Evolutionary conservation across 2,329 filamentous ascomycete genomes (phyloP).

Genomic region (Akanthomyces muscarius): DNA sequence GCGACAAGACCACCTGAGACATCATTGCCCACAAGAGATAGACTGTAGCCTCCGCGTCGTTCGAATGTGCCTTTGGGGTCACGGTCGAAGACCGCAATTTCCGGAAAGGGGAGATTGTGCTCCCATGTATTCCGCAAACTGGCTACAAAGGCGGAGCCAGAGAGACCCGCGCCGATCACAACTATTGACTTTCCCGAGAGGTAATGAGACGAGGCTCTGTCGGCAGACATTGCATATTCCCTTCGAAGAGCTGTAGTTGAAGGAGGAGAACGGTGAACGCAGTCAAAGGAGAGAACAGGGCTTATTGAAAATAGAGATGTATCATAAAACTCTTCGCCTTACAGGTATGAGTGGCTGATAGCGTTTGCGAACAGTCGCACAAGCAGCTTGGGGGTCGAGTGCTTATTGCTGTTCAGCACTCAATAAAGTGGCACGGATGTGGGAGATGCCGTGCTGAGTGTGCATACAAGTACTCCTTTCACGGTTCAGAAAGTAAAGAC

Average conservation of each 20-base stretch:
- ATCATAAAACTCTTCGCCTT: no score
- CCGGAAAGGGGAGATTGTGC: constrained; percentile 27
- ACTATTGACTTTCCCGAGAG: constrained; percentile 40
- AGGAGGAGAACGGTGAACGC: no score
- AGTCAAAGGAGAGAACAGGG: no score
- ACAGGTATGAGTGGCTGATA: no score
- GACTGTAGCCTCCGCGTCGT: constrained; percentile 35
- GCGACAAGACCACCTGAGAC: constrained; percentile 34
- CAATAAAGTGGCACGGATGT: background rate
- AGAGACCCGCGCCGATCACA: constrained; percentile 41
- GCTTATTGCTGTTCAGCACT: no score
- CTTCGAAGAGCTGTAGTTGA: background rate
- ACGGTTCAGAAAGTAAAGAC: background rate
- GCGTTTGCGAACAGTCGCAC: no score
- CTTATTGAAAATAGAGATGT: no score
- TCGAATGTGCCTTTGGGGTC: constrained; percentile 30
- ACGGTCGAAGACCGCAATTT: constrained; percentile 40
- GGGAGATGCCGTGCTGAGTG: background rate
- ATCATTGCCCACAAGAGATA: constrained; percentile 36
- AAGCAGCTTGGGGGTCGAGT: no score
- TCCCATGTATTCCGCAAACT: constrained; percentile 38
- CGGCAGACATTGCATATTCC: background rate
- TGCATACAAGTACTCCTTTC: background rate
- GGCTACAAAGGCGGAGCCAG: constrained; percentile 40
- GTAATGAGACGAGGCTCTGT: constrained; percentile 22